These are phyloP conservation scores for Candida oleophila DNA, from an alignment of 805 yeast species.

Conservation along the genomic window DNA sequence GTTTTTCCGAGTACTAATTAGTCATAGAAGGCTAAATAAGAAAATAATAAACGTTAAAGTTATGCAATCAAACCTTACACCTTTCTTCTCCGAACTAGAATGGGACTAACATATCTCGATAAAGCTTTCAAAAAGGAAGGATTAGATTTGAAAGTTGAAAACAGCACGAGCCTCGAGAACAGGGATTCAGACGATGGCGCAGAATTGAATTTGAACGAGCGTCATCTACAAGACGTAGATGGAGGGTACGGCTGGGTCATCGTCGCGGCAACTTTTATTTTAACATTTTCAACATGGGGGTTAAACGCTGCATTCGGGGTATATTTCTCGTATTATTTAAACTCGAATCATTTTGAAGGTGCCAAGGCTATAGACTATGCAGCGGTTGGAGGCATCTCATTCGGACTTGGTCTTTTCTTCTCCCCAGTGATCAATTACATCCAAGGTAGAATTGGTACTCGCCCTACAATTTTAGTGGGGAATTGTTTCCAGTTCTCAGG, in stretches of 20 bases:
- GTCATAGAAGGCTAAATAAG: too few species aligned
- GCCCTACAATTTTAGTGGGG: constrained; percentile 46
- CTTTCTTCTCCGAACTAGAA: background rate
- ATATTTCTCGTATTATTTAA: constrained; percentile 56
- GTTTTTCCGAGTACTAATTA: too few species aligned
- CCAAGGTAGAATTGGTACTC: constrained; percentile 45
- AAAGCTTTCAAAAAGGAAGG: background rate
- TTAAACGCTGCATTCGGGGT: constrained; percentile 67
- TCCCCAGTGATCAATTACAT: constrained; percentile 51
- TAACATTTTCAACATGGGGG: constrained; percentile 71
- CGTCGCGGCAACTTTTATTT: constrained; percentile 46
- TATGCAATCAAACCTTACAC: too few species aligned
- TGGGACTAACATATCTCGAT: too few species aligned
- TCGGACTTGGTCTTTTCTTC: constrained; percentile 51
- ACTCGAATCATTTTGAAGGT: constrained; percentile 49
- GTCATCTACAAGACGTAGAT: constrained; percentile 31
- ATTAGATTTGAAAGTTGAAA: too few species aligned
- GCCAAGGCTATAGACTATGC: constrained; percentile 62
- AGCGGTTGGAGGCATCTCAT: constrained; percentile 64
- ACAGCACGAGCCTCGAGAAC: too few species aligned
- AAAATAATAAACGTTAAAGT: too few species aligned
- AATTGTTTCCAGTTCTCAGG: constrained; percentile 51
- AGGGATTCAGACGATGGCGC: background rate
- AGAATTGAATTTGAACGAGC: background rate
- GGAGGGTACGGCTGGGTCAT: constrained; percentile 73